These are phyloP conservation scores for Candolleomyces eurysporus DNA, from an alignment of 768 basidiomycete genomes.

Conservation along the genomic window DNA sequence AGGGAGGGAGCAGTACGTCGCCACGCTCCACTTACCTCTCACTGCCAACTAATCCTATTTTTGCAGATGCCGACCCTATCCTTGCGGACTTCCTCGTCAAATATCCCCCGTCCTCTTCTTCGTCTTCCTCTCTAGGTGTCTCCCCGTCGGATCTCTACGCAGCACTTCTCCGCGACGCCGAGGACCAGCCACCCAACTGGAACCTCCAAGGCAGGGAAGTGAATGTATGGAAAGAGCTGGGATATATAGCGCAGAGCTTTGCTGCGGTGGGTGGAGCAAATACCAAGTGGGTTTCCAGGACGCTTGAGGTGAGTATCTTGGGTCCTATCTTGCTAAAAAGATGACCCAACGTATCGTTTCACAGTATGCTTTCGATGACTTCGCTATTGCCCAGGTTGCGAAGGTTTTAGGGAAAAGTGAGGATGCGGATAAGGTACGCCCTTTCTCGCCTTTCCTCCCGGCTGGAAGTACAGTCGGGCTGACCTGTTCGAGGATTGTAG, in stretches of 20 bases:
- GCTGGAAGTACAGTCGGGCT: neutral
- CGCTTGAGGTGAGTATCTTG: conserved; percentile 45
- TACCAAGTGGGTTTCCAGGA: conserved; percentile 61
- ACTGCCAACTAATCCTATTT: neutral
- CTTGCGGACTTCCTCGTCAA: conserved; percentile 66
- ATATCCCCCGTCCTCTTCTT: conserved; percentile 25
- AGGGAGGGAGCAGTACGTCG: conserved; percentile 60
- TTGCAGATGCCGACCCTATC: conserved; percentile 59
- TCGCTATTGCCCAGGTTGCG: conserved; percentile 62
- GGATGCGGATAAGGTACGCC: conserved; percentile 49
- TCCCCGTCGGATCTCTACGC: conserved; percentile 49
- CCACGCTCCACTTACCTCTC: neutral
- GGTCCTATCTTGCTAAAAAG: neutral
- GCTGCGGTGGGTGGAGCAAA: conserved; percentile 50
- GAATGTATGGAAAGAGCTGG: conserved; percentile 49
- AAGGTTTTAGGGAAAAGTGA: conserved; percentile 47
- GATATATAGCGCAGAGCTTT: conserved; percentile 40
- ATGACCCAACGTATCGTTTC: neutral
- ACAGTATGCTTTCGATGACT: conserved; percentile 64
- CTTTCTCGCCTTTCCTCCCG: neutral
- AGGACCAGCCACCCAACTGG: conserved; percentile 57
- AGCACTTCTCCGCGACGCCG: conserved; percentile 59
- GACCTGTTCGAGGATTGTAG: conserved; percentile 24
- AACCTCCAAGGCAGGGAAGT: conserved; percentile 61
- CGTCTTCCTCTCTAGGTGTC: conserved; percentile 42